Evolutionary conservation across 768 basidiomycete species (phyloP).

Genomic region (Coprinellus micaceus): DNA sequence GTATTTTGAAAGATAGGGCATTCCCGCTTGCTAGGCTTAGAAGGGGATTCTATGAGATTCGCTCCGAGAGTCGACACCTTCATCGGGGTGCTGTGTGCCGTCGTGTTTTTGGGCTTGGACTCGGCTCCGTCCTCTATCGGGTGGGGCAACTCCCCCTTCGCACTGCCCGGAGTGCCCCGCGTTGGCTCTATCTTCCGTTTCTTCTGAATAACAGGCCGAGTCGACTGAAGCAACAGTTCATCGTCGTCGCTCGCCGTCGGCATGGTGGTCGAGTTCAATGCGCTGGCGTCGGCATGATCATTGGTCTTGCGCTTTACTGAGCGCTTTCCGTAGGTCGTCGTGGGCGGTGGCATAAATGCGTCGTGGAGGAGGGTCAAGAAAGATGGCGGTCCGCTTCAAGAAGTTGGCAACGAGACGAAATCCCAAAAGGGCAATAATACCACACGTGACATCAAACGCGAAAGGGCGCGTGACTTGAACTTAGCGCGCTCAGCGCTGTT

Average conservation of each 20-base stretch:
- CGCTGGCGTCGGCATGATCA: not conserved
- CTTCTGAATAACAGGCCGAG: not conserved
- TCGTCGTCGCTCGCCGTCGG: not conserved
- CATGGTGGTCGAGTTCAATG: not conserved
- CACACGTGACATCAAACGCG: slow-evolving; percentile 19
- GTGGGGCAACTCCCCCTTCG: too few species aligned
- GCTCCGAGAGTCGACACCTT: too few species aligned
- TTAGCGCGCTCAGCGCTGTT: too few species aligned
- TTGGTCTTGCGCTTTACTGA: slow-evolving; percentile 22
- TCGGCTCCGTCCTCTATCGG: not conserved
- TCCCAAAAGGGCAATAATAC: slow-evolving; percentile 7
- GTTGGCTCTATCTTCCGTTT: not conserved
- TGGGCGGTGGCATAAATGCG: too few species aligned
- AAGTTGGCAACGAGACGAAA: too few species aligned
- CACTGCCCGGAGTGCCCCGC: too few species aligned
- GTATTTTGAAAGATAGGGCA: slow-evolving; percentile 32
- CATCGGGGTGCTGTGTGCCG: slow-evolving; percentile 19
- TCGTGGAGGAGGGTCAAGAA: slow-evolving; percentile 2
- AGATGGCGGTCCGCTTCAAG: slow-evolving; percentile 3
- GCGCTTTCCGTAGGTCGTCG: slow-evolving; percentile 34
- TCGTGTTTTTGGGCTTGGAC: slow-evolving; percentile 8
- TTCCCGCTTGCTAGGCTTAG: not conserved
- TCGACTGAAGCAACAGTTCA: not conserved
- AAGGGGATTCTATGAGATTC: not conserved
- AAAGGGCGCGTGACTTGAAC: slow-evolving; percentile 35